Evolutionary conservation across 306 rosid species (phyloP).

Genomic region (Lotus japonicus): DNA sequence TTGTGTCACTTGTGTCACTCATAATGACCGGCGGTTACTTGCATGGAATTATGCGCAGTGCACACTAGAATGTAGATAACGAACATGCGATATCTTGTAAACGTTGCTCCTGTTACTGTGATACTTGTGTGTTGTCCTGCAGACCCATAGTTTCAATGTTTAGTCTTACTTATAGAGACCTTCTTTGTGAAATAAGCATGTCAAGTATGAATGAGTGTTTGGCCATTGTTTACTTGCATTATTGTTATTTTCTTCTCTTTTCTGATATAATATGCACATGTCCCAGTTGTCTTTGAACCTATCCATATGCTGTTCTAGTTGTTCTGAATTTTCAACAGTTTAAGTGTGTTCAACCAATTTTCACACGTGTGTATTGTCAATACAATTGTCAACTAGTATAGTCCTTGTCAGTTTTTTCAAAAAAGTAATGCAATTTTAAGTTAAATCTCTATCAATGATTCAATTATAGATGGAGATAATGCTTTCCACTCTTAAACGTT

Average conservation of each 20-base stretch:
- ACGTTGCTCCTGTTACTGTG: conserved; percentile 18
- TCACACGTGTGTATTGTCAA: too few relatives aligned
- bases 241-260: neutral
- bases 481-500: too few relatives aligned
- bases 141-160: neutral
- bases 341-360: too few relatives aligned
- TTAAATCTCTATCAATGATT: too few relatives aligned
- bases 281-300: neutral
- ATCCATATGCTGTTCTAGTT: neutral
- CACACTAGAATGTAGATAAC: conserved; percentile 44
- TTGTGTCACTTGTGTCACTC: conserved; percentile 81
- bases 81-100: conserved; percentile 20
- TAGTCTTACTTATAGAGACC: neutral
- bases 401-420: too few relatives aligned
- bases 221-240: neutral
- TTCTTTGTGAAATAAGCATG: conserved; percentile 21
- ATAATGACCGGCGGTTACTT: conserved; percentile 91
- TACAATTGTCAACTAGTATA: too few relatives aligned
- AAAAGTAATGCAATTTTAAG: too few relatives aligned
- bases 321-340: neutral
- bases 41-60: conserved; percentile 83
- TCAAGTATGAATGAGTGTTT: neutral
- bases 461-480: too few relatives aligned
- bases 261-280: neutral
- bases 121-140: conserved; percentile 5